Conservation (phyloP, 257 asterid genomes). For the Orobanche coerulescens region DNA sequence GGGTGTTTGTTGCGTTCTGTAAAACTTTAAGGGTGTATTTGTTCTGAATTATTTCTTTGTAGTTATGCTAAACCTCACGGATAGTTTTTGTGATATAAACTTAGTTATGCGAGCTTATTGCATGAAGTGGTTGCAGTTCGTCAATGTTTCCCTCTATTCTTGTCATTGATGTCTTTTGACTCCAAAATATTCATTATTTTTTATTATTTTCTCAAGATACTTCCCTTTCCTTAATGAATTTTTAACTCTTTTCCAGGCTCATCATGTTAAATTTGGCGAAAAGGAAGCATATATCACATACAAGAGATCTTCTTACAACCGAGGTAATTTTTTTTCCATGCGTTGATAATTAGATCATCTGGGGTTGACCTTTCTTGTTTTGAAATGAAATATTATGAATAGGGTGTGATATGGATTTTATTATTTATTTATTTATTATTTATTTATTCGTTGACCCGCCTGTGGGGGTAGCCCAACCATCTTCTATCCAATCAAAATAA, state of each 20-base stretch:
- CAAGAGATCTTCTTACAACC: slow-evolving; percentile 27
- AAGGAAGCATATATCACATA: slow-evolving; percentile 33
- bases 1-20: no score
- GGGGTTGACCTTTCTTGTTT: no score
- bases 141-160: not conserved
- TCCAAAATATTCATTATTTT: not conserved
- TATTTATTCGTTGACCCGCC: no score
- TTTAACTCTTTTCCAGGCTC: slow-evolving; percentile 35
- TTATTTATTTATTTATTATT: not conserved
- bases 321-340: slow-evolving; percentile 25
- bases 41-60: no score
- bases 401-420: not conserved
- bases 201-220: not conserved
- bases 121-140: not conserved
- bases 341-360: not conserved
- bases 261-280: slow-evolving; percentile 33
- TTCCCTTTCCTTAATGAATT: not conserved
- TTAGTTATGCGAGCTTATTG: no score
- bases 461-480: no score
- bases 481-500: no score
- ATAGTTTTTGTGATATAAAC: no score
- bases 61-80: no score
- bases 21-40: no score
- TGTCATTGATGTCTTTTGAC: no score
- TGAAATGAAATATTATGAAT: no score